These are phyloP conservation scores for Anthostomella pinea DNA, from an alignment of 2,329 filamentous ascomycete species.

Conservation along the genomic window DNA sequence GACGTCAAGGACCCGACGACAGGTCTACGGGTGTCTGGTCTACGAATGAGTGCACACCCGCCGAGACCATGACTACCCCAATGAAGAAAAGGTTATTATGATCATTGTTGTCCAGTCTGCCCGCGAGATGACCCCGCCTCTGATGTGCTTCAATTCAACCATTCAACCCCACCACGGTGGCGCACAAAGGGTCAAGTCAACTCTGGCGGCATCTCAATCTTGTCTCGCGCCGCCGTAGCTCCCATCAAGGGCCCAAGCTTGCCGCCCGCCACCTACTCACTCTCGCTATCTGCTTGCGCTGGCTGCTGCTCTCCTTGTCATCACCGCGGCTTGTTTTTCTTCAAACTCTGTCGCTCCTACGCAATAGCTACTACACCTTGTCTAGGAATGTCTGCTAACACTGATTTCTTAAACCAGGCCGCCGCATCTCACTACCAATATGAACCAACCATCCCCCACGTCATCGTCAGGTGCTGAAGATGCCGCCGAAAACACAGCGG, in stretches of 20 bases:
- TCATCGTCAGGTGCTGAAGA: conserved; percentile 79
- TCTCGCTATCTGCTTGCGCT: conserved; percentile 14
- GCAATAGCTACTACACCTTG: conserved; percentile 7
- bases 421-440: conserved; percentile 53
- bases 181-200: conserved; percentile 1
- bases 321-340: conserved; percentile 1
- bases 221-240: conserved; percentile 26
- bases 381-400: conserved; percentile 26
- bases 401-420: conserved; percentile 42
- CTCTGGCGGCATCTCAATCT: conserved; percentile 1
- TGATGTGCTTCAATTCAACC: conserved; percentile 8
- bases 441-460: conserved; percentile 69
- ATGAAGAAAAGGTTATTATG: conserved; percentile 23
- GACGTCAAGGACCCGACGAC: too few species aligned
- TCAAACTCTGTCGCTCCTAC: conserved; percentile 3
- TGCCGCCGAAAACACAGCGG: conserved; percentile 84
- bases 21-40: conserved; percentile 1
- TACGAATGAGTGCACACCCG: conserved; percentile 6
- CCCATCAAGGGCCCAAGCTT: conserved; percentile 18
- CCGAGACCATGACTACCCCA: conserved; percentile 19
- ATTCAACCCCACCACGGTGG: conserved; percentile 5
- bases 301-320: conserved; percentile 10
- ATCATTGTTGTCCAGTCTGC: conserved; percentile 10
- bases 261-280: conserved; percentile 14
- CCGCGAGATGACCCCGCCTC: conserved; percentile 16